Base-by-base conservation (phyloP, 2,329 filamentous ascomycete species). In the Ophiocordyceps sinensis region DNA sequence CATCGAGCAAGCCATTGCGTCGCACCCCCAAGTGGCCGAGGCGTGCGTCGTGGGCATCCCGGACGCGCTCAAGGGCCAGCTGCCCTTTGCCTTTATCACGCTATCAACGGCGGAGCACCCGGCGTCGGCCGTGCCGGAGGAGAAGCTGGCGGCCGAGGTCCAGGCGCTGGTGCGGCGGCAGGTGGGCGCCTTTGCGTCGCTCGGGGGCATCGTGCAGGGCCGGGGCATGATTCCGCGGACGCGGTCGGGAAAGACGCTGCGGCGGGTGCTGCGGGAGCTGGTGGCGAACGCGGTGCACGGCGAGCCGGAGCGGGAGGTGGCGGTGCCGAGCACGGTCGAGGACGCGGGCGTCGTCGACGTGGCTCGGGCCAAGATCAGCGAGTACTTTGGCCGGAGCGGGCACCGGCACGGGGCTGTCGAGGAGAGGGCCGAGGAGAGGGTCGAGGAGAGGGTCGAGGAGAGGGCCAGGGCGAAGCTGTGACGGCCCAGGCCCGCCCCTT, bases 191-290 rank as follows among this genome's bases (percentile, higher is more conserved):
- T 94, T 96, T 47, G 88, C 89, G 2, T 76, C 77, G 2, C 70
- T 96, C 0, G 86, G 86, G 9, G 88, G 88, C 2, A 82, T 94
- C 53, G 82, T 94, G 40, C 83, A 86, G 48, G 85, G 85, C 32
- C 78, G 77, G 49, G 80, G 80, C 14, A 88, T 94, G 71, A 94
- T 95, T 40, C 88, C 89, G 6, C 88, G 88, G 66, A 95, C 89
- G 14, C 66, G 88, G 26, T 86, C 81, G n/a, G 89, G 89, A 26
- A 96, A 95, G 71, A 94, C 86, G 5, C 61, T 95, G 44, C 70
- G 88, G 4, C 69, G 88, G 21, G 85, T 94, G 28, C 62, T 95
- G 57, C 71, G 85, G 28, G 85, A 94, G 62, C 63, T 95, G 49
- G 64, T 94, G 14, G 88, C 95, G 64, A 85, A 93, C 54, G 86